These are phyloP conservation scores for Mitragyna speciosa DNA, from an alignment of 257 asterid genomes.

Conservation along the genomic window DNA sequence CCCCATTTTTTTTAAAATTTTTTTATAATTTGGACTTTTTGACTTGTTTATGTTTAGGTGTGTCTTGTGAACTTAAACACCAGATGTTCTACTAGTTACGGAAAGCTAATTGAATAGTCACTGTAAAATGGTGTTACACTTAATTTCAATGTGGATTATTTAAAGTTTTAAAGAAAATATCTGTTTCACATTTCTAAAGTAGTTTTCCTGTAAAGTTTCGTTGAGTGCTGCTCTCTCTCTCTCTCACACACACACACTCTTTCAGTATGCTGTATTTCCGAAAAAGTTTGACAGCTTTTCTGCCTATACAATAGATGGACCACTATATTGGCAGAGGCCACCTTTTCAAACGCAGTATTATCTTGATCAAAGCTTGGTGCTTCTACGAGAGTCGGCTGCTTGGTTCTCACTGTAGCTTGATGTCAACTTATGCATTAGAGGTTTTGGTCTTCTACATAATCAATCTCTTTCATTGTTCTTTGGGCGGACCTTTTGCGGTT, in stretches of 20 bases:
- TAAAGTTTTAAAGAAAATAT: background rate
- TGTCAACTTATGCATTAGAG: slow-evolving; percentile 43
- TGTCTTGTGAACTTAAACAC: background rate
- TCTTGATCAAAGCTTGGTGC: slow-evolving; percentile 45
- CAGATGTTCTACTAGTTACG: background rate
- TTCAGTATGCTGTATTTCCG: background rate
- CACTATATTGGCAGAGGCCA: slow-evolving; percentile 31
- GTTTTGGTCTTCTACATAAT: slow-evolving; percentile 29
- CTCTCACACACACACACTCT: background rate
- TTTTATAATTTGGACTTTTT: background rate
- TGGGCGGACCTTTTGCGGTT: slow-evolving; percentile 33
- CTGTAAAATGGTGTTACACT: no score
- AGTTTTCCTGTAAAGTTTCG: background rate
- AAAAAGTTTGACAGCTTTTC: background rate
- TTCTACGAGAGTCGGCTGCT: slow-evolving; percentile 44
- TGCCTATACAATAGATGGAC: slow-evolving; percentile 5
- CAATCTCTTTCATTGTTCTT: slow-evolving; percentile 31
- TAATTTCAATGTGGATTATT: no score
- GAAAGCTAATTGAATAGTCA: background rate
- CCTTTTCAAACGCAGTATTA: slow-evolving; percentile 40
- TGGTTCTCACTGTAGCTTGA: slow-evolving; percentile 34
- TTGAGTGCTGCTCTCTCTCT: background rate
- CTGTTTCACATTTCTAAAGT: background rate
- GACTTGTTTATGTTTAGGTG: background rate
- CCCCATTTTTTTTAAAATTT: no score